These are phyloP conservation scores for Bolboschoenoplectus hybrid DNA, from an alignment of 202 grass and related monocot species.

Conservation along the genomic window DNA sequence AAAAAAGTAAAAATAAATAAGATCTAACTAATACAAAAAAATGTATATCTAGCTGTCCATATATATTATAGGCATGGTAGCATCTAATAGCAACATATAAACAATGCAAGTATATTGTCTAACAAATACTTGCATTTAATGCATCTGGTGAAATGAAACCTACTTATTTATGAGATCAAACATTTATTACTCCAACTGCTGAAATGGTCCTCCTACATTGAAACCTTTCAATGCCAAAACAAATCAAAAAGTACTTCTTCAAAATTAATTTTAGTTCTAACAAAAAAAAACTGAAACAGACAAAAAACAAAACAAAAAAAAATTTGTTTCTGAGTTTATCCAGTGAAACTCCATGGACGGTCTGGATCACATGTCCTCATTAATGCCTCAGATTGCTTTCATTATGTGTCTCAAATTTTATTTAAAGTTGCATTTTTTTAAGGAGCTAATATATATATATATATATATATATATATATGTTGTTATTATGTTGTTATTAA, in stretches of 20 bases:
- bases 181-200: constrained; percentile 13
- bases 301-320: background rate
- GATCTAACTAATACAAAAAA: too few relatives aligned
- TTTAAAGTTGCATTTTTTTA: too few relatives aligned
- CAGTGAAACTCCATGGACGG: constrained; percentile 17
- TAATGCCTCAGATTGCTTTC: constrained; percentile 20
- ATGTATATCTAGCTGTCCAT: too few relatives aligned
- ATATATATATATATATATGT: too few relatives aligned
- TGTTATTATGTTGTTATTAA: too few relatives aligned
- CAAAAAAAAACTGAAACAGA: background rate
- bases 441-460: too few relatives aligned
- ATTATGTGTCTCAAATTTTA: too few relatives aligned
- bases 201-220: background rate
- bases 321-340: constrained; percentile 13
- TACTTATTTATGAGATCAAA: background rate
- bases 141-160: constrained; percentile 15
- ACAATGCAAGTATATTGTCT: background rate
- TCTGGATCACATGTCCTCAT: constrained; percentile 23
- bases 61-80: background rate
- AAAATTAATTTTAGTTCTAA: too few relatives aligned
- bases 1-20: too few relatives aligned
- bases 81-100: background rate
- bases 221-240: background rate
- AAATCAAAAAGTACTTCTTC: too few relatives aligned
- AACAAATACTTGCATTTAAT: background rate